Percentiles rank a stretch among this genome's conserved stretches.
Conservation (phyloP, 768 basidiomycete species). For the Tubosaeta sp. region DNA sequence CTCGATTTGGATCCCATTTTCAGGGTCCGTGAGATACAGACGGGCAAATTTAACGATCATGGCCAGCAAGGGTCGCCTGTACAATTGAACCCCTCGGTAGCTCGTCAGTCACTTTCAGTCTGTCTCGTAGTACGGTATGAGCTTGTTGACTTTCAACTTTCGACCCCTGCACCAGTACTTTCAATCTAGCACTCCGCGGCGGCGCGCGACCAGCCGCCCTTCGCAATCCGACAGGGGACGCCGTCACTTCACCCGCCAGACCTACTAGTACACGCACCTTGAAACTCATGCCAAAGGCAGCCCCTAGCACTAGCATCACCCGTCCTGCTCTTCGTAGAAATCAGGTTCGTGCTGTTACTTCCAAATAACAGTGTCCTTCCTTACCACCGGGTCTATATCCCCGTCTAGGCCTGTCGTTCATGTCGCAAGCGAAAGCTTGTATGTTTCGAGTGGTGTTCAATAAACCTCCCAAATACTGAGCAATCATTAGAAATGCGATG, state of each 20-base stretch:
- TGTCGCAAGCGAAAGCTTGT: conserved; percentile 85
- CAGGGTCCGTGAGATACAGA: conserved; percentile 21
- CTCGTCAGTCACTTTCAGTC: neutral
- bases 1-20: conserved; percentile 13
- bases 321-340: conserved; percentile 74
- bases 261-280: neutral
- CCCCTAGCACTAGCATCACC: conserved; percentile 32
- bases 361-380: conserved; percentile 1
- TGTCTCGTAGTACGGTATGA: neutral
- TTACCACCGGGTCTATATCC: conserved; percentile 2
- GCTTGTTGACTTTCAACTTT: neutral
- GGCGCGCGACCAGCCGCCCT: neutral
- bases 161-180: neutral
- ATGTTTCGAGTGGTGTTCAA: conserved; percentile 25
- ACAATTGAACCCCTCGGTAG: neutral
- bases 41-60: conserved; percentile 17
- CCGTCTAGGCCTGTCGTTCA: conserved; percentile 64
- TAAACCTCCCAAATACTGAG: conserved; percentile 2
- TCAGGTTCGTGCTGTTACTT: conserved; percentile 44
- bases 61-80: neutral
- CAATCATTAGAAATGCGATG: conserved; percentile 74
- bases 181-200: neutral
- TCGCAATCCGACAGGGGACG: conserved; percentile 3
- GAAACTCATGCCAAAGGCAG: conserved; percentile 63
- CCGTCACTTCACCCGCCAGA: neutral